Evolutionary conservation across 768 basidiomycete species (phyloP).

Genomic region (Boletus rufocinnamomeus): DNA sequence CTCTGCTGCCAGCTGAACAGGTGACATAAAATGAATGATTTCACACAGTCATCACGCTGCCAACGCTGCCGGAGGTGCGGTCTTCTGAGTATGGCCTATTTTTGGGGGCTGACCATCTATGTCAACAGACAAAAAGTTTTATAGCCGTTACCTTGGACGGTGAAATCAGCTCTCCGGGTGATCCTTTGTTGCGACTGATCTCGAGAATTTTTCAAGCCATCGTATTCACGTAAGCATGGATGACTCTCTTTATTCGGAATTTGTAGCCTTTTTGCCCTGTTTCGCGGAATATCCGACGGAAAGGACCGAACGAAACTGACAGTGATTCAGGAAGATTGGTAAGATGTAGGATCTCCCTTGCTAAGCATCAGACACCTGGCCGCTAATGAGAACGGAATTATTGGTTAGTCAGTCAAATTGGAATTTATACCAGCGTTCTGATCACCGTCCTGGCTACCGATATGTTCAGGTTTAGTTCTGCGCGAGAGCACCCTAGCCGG

Average conservation of each 20-base stretch:
- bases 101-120: background rate
- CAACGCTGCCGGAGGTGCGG: background rate
- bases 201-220: background rate
- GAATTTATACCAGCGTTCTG: slow-evolving; percentile 3
- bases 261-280: background rate
- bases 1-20: background rate
- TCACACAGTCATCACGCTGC: background rate
- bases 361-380: slow-evolving; percentile 1
- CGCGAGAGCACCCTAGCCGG: background rate
- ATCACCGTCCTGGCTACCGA: background rate
- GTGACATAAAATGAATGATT: slow-evolving; percentile 6
- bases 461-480: slow-evolving; percentile 1
- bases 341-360: background rate
- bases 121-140: background rate
- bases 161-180: background rate
- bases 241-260: background rate
- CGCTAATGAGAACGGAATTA: background rate
- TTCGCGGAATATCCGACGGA: slow-evolving; percentile 4
- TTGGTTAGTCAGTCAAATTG: slow-evolving; percentile 14
- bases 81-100: background rate
- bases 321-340: background rate
- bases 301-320: background rate
- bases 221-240: slow-evolving; percentile 10
- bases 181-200: background rate
- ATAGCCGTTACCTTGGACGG: background rate